Base-by-base conservation (phyloP, 371 early-diverging fungal species). In the Mortierella sp. region DNA sequence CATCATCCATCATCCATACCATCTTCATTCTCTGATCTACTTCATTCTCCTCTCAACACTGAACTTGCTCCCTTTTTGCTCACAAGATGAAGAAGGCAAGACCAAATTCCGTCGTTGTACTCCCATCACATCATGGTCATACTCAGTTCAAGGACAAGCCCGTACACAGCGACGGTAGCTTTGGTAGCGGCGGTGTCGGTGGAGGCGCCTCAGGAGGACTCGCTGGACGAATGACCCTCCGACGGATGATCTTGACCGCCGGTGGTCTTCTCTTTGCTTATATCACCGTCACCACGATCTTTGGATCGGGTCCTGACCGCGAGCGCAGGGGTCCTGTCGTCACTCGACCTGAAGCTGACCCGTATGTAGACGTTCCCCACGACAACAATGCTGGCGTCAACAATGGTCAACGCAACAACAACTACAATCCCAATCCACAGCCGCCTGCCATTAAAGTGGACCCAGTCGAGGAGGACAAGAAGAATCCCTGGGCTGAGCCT, bases 71-170 rank as follows among this genome's bases (percentile, higher is more conserved):
- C 28, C 55, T 43, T 44, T 23, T 9, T 37, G 37, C 37, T 37
- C 37, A 37, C 37, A 64, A 45, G 46, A 75, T 70, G 75, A 66
- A 62, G 55, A 75, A 75, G 26, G 16, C 70, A 12, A 65, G 75
- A 55, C 75, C 75, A 16, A 70, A 55, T 50, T 75, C 75, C 25
- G 70, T 70, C 43, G 69, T 70, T 46, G 70, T 66, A 18, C 48
- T 75, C 19, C 75, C 75, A 29, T 61, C 70, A 45, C 73, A 72
- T n/a, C 66, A 37, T 37, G 37, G 37, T 9, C 12, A 64, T 9
- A n/a, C 62, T 30, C 72, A 75, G 63, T 75, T 75, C 66, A 75
- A 75, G 63, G 75, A 75, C 66, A 75, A 75, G 56, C 72, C 77
- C 18, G 16, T 76, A 19, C 51, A 47, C 19, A 9, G 53, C 23